phyloP scores from a whole-genome alignment of 2,329 filamentous ascomycete genomes.

The Nigrospora oryzae region DNA sequence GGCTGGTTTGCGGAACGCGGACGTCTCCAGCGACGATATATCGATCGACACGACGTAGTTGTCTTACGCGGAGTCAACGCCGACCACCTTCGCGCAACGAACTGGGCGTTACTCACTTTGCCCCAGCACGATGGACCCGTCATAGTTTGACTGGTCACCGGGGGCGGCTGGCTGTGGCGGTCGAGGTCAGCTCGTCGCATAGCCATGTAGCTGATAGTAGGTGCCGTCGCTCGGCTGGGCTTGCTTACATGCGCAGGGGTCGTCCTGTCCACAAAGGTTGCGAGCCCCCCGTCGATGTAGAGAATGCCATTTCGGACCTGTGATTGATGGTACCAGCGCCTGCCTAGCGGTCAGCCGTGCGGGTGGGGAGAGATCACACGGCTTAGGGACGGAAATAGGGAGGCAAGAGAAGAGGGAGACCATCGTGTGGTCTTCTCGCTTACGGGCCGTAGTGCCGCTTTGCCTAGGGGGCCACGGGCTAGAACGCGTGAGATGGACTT shows the following conservation, averaged over 20 bases:
- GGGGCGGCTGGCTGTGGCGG: not conserved
- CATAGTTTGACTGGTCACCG: not conserved
- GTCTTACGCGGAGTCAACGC: constrained; percentile 1
- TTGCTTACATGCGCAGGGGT: not conserved
- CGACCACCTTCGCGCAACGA: too few species aligned
- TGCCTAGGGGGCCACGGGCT: too few species aligned
- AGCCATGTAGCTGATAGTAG: too few species aligned
- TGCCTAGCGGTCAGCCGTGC: not conserved
- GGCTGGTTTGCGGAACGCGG: not conserved
- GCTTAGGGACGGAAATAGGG: too few species aligned
- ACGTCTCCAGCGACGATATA: constrained; percentile 4
- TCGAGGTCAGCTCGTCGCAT: not conserved
- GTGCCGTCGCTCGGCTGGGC: not conserved
- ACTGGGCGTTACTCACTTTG: not conserved
- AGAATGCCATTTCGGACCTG: constrained; percentile 4
- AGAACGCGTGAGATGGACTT: not conserved
- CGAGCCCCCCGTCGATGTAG: constrained; percentile 5
- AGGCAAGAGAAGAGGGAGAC: not conserved
- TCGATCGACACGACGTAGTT: constrained; percentile 4
- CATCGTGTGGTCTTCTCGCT: not conserved
- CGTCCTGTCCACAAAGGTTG: constrained; percentile 1
- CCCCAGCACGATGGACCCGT: constrained; percentile 1
- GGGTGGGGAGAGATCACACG: not conserved
- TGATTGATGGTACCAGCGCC: constrained; percentile 4
- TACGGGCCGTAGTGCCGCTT: not conserved